These are phyloP conservation scores for Strobilomyces echinocephalus DNA, from an alignment of 768 basidiomycete species.

Conservation along the genomic window DNA sequence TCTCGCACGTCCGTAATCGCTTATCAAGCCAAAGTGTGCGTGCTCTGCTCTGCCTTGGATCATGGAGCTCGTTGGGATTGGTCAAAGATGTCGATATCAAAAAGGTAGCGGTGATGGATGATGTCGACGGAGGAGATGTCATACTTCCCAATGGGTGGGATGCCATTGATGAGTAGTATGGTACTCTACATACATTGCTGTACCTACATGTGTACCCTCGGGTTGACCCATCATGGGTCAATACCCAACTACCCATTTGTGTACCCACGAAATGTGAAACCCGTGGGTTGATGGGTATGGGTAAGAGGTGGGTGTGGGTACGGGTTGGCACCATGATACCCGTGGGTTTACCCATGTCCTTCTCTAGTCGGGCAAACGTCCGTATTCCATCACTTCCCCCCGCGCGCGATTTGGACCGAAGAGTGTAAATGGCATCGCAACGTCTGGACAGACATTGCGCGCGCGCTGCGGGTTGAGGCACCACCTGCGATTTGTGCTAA, in stretches of 20 bases:
- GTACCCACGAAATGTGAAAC: not conserved
- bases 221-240: not conserved
- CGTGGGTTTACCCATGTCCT: not conserved
- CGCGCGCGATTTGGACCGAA: no score
- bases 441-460: no score
- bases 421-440: no score
- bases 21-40: constrained; percentile 18
- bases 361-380: no score
- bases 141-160: not conserved
- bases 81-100: constrained; percentile 18
- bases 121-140: not conserved
- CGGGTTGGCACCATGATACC: not conserved
- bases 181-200: no score
- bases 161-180: not conserved
- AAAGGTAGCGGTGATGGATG: not conserved
- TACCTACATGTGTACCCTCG: not conserved
- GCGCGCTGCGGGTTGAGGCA: no score
- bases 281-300: not conserved
- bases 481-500: no score
- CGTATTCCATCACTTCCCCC: no score
- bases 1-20: constrained; percentile 25
- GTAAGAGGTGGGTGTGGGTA: not conserved
- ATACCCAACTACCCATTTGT: not conserved
- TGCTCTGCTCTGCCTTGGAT: constrained; percentile 31
- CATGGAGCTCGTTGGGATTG: constrained; percentile 27